Evolutionary conservation across 2,329 filamentous ascomycete species (phyloP).

Genomic region (Neurospora sp.): DNA sequence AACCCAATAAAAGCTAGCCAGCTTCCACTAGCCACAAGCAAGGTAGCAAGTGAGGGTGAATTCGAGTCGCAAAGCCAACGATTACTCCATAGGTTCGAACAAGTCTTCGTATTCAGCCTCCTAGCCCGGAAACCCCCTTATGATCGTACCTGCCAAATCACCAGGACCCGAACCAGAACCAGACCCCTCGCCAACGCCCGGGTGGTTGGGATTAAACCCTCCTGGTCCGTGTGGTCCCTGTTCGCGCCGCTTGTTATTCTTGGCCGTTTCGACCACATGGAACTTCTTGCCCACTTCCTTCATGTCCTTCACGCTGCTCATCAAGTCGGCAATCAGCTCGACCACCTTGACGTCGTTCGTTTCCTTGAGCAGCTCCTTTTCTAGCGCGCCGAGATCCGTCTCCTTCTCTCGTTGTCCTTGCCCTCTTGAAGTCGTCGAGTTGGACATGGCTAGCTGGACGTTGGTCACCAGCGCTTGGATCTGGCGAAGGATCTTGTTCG

Average conservation of each 20-base stretch:
- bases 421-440: not conserved
- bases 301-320: constrained; percentile 61
- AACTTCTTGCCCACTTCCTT: constrained; percentile 71
- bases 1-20: not conserved
- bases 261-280: constrained; percentile 41
- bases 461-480: constrained; percentile 80
- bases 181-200: not conserved
- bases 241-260: constrained; percentile 15
- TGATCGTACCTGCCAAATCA: not conserved
- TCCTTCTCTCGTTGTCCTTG: not conserved
- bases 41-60: not conserved
- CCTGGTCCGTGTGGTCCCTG: not conserved
- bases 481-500: constrained; percentile 72
- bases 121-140: not conserved
- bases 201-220: not conserved
- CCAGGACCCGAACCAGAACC: not conserved
- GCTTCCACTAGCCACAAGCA: not conserved
- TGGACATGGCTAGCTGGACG: constrained; percentile 68
- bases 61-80: not conserved
- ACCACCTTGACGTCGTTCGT: constrained; percentile 77
- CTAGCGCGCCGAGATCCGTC: constrained; percentile 53
- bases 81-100: not conserved
- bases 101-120: not conserved
- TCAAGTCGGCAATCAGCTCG: constrained; percentile 63
- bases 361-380: constrained; percentile 64